phyloP scores from a whole-genome alignment of 345 rosid species.

The Euphorbia tirucalli region DNA sequence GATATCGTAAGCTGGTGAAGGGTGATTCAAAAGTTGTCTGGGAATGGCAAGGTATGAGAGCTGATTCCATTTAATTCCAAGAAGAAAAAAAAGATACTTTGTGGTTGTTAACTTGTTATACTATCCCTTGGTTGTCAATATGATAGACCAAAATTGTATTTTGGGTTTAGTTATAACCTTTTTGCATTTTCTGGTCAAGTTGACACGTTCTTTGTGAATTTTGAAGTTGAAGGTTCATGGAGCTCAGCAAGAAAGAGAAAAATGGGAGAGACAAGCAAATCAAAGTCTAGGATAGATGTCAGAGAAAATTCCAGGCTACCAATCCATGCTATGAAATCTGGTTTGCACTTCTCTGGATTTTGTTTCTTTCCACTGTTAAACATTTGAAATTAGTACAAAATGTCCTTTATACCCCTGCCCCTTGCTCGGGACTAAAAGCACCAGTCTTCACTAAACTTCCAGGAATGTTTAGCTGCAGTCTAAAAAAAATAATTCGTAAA shows the following conservation, averaged over 20 bases:
- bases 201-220: conserved; percentile 6
- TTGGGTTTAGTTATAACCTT: not conserved
- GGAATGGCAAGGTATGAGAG: conserved; percentile 89
- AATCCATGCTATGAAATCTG: conserved; percentile 29
- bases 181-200: not conserved
- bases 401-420: not conserved
- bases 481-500: no score
- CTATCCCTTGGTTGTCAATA: not conserved
- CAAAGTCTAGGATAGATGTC: conserved; percentile 21
- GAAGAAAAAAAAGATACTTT: no score
- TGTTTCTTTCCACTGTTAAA: not conserved
- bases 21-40: conserved; percentile 92
- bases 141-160: not conserved
- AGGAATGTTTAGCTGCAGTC: no score
- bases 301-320: conserved; percentile 24
- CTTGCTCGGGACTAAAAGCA: not conserved
- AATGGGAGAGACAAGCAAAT: conserved; percentile 38
- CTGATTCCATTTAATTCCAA: not conserved
- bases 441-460: no score
- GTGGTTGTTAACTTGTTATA: no score
- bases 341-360: conserved; percentile 28
- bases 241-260: conserved; percentile 54
- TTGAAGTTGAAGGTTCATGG: conserved; percentile 69
- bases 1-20: conserved; percentile 69
- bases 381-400: not conserved